These are phyloP conservation scores for Diaporthe citriasiana DNA, from an alignment of 2,329 filamentous ascomycete species.

Conservation along the genomic window DNA sequence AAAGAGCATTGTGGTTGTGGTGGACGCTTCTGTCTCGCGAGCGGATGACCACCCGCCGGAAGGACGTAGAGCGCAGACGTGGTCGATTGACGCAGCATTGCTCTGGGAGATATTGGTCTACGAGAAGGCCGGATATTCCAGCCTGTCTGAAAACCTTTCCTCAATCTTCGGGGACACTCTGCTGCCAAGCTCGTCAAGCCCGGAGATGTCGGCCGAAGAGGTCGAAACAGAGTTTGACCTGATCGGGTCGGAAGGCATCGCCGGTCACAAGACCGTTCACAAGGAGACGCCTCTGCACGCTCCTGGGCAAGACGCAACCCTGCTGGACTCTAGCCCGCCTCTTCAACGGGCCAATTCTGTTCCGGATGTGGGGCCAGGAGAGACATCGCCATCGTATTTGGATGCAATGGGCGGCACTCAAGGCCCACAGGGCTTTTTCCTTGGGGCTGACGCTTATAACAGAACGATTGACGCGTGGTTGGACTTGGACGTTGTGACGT, in stretches of 20 bases:
- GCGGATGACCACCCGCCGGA: not conserved
- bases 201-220: not conserved
- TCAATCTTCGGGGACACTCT: not conserved
- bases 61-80: not conserved
- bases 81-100: constrained; percentile 8
- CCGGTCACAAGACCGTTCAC: not conserved
- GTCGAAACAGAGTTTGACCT: not conserved
- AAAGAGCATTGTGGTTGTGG: not conserved
- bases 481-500: not conserved
- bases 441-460: not conserved
- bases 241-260: constrained; percentile 13
- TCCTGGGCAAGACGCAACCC: not conserved
- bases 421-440: not conserved
- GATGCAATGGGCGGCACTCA: not conserved
- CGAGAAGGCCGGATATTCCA: not conserved
- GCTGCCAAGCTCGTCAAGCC: not conserved
- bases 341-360: not conserved
- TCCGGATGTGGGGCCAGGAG: not conserved
- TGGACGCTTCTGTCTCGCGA: not conserved
- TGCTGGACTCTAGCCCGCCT: not conserved
- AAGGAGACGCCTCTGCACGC: not conserved
- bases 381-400: not conserved
- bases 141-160: not conserved
- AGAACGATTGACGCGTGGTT: constrained; percentile 18
- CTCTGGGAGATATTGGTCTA: constrained; percentile 18